Percentiles rank a stretch among this genome's conserved stretches.
These are phyloP conservation scores for Ogataea saltuana DNA, from an alignment of 805 yeast genomes.

Conservation along the genomic window DNA sequence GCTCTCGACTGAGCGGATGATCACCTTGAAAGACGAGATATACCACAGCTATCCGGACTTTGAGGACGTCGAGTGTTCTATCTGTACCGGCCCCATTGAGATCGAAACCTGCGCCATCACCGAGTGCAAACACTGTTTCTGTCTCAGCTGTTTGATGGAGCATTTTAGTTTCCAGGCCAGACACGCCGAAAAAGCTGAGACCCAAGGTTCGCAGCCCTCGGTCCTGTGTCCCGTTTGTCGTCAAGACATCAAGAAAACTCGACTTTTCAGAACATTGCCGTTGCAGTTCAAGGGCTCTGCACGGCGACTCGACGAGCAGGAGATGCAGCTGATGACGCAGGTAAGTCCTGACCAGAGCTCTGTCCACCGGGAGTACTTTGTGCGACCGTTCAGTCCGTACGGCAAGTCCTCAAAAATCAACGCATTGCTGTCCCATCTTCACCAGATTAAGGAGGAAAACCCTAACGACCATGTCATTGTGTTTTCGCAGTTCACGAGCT, in stretches of 20 bases:
- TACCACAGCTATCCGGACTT: slow-evolving; percentile 37
- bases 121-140: slow-evolving; percentile 80
- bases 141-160: slow-evolving; percentile 69
- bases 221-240: slow-evolving; percentile 81
- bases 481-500: slow-evolving; percentile 87
- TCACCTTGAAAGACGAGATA: slow-evolving; percentile 32
- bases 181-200: slow-evolving; percentile 3
- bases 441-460: slow-evolving; percentile 51
- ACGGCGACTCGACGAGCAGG: background rate
- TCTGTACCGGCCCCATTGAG: slow-evolving; percentile 70
- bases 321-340: slow-evolving; percentile 15
- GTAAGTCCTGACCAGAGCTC: background rate
- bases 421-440: slow-evolving; percentile 63
- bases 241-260: slow-evolving; percentile 46
- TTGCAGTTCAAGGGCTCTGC: slow-evolving; percentile 23
- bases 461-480: slow-evolving; percentile 78
- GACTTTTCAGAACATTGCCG: slow-evolving; percentile 44
- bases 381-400: slow-evolving; percentile 49
- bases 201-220: slow-evolving; percentile 13
- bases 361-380: slow-evolving; percentile 24
- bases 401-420: slow-evolving; percentile 70
- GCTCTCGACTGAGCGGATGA: slow-evolving; percentile 28
- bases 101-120: slow-evolving; percentile 53
- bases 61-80: slow-evolving; percentile 71
- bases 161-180: slow-evolving; percentile 67